These are phyloP conservation scores for Pythium brassicae DNA, from an alignment of 352 stramenopile genomes.

Conservation along the genomic window DNA sequence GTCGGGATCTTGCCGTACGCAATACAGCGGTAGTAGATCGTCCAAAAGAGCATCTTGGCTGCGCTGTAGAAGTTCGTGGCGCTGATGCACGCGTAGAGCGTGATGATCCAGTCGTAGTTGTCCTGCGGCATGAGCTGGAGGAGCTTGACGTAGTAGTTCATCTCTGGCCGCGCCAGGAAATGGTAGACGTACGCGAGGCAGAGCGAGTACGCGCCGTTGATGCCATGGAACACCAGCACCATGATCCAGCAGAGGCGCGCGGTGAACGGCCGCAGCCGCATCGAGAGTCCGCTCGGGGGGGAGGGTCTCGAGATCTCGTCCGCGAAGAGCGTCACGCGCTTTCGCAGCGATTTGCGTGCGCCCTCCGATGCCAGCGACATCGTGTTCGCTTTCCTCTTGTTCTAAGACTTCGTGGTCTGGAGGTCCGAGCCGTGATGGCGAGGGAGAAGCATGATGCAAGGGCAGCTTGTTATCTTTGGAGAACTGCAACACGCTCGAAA, in stretches of 20 bases:
- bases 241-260: slow-evolving; percentile 6
- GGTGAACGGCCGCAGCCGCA: background rate
- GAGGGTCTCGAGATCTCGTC: slow-evolving; percentile 1
- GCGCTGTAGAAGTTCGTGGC: slow-evolving; percentile 10
- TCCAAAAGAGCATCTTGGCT: slow-evolving; percentile 5
- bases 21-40: slow-evolving; percentile 6
- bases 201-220: slow-evolving; percentile 12
- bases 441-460: background rate
- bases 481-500: too few relatives aligned
- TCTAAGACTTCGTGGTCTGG: too few relatives aligned
- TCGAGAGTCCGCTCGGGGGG: background rate
- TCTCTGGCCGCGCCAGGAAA: slow-evolving; percentile 4
- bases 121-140: slow-evolving; percentile 11
- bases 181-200: slow-evolving; percentile 11
- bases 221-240: slow-evolving; percentile 6
- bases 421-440: background rate
- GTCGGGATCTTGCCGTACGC: slow-evolving; percentile 4
- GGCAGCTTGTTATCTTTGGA: background rate
- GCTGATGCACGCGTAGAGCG: slow-evolving; percentile 10
- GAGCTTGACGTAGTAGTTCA: slow-evolving; percentile 13
- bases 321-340: slow-evolving; percentile 6
- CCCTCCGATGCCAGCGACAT: background rate
- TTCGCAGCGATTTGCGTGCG: slow-evolving; percentile 1
- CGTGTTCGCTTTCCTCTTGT: background rate
- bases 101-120: slow-evolving; percentile 8